Evolutionary conservation across 805 yeast genomes (phyloP).

Genomic region (Kurtzmaniella cleridarum): DNA sequence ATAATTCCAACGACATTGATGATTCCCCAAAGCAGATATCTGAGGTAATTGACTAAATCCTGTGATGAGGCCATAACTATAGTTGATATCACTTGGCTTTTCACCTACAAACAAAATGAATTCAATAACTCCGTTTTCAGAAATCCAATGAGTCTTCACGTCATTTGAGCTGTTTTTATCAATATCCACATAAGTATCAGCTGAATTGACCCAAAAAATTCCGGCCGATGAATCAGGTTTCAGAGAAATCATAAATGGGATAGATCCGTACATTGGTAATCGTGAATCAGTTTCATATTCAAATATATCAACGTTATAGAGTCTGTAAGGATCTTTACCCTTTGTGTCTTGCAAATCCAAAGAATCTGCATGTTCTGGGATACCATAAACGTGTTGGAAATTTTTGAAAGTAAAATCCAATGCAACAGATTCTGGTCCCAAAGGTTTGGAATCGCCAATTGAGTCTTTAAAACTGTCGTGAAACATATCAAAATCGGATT

Average conservation of each 20-base stretch:
- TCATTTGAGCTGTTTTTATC: slow-evolving; percentile 23
- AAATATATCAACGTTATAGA: slow-evolving; percentile 91
- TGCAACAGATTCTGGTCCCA: slow-evolving; percentile 89
- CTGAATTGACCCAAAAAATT: slow-evolving; percentile 86
- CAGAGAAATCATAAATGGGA: slow-evolving; percentile 79
- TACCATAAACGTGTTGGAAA: slow-evolving; percentile 73
- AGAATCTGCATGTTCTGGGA: slow-evolving; percentile 92
- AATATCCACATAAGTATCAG: slow-evolving; percentile 88
- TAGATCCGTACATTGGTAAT: slow-evolving; percentile 91
- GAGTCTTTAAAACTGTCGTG: slow-evolving; percentile 68
- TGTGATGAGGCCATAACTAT: slow-evolving; percentile 60
- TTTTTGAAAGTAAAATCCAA: slow-evolving; percentile 66
- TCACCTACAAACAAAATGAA: slow-evolving; percentile 60
- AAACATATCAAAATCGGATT: slow-evolving; percentile 63
- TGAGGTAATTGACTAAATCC: slow-evolving; percentile 76
- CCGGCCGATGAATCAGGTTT: slow-evolving; percentile 59
- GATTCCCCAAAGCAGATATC: slow-evolving; percentile 78
- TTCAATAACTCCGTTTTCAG: slow-evolving; percentile 84
- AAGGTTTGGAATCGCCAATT: slow-evolving; percentile 55
- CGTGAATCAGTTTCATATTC: slow-evolving; percentile 82
- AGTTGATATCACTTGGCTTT: slow-evolving; percentile 50
- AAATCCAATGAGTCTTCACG: slow-evolving; percentile 80
- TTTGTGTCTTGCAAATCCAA: slow-evolving; percentile 69
- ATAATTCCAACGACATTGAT: slow-evolving; percentile 97
- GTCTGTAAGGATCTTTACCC: slow-evolving; percentile 67